Evolutionary conservation across 163 green algal species (phyloP), one percentile per base, ranked within the genome.

Genomic region (Chlamydomonas reinhardtii): DNA sequence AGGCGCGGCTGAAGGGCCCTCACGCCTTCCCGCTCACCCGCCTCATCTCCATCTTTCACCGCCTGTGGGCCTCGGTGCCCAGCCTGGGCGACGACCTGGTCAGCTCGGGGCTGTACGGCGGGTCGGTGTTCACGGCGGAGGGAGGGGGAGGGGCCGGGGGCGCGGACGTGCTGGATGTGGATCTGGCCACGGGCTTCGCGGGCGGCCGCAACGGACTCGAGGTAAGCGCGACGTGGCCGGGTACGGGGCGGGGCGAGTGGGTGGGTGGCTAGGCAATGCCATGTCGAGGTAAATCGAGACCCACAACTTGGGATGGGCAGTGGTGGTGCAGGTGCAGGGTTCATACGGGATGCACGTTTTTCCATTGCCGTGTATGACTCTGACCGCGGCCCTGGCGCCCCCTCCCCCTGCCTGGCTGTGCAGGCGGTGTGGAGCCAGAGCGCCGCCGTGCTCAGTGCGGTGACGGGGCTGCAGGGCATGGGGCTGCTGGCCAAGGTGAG

Each of bases 1-100:
- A 90, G 73, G 86, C 86, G 31, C 62, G 73, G 27, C 78, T 90
- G 8, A 87, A 88, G 71, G 86, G 86, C 16, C 86, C 86, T 2
- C 86, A 90, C 86, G 73, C 76, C 64, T 90, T 90, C 73, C 76
- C 86, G 25, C 86, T 90, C 15, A 87, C 73, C 31, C 78, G 86
- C 35, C 78, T 90, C 37, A 68, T 76, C 35, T 74, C 81, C 56
- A 87, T 87, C 71, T 87, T 87, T 59, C 81, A 87, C 81, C 81
- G 81, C 70, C 81, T 87, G 56, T 87, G 81, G 81, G 81, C 81
- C 9, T 73, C 81, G 3, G 81, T 39, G 37, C 64, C 81, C 9
- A 9, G 14, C 19, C 69, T 74, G 32, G 68, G 71, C 27, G 71
- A 80, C 20, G 81, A 76, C 35, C 12, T 19, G 12, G 6, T 19